A percentile compares a stretch with the other conserved stretches of the same genome.
Evolutionary conservation across 169 alveolate genomes (phyloP).

Genomic region (Plasmodium relictum): DNA sequence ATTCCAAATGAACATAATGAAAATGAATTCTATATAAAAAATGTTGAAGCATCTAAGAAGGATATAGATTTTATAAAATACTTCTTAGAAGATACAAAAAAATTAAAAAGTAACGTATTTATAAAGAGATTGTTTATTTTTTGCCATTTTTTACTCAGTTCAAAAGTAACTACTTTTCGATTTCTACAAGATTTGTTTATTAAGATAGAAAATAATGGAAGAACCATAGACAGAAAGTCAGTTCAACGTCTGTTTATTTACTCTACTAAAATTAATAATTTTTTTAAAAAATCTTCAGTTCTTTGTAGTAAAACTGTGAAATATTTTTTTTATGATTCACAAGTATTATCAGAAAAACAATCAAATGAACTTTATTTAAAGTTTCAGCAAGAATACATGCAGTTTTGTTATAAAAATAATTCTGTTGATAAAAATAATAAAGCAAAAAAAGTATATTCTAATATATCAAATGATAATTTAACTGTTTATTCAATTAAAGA

Average conservation of each 20-base stretch:
- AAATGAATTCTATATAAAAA: background rate
- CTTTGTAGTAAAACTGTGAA: conserved; percentile 41
- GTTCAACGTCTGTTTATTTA: conserved; percentile 62
- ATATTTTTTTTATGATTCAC: conserved; percentile 66
- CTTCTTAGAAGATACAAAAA: conserved; percentile 74
- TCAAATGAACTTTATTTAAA: conserved; percentile 52
- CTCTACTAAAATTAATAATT: conserved; percentile 53
- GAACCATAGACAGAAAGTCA: conserved; percentile 55
- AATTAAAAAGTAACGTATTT: conserved; percentile 71
- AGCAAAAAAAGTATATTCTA: conserved; percentile 31
- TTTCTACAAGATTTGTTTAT: conserved; percentile 62
- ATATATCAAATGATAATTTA: background rate
- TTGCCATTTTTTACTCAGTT: conserved; percentile 57
- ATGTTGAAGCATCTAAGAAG: conserved; percentile 22
- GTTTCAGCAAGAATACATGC: conserved; percentile 46
- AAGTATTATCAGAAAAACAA: conserved; percentile 45
- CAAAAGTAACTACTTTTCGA: conserved; percentile 69
- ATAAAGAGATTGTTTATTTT: conserved; percentile 65
- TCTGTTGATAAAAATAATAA: conserved; percentile 13
- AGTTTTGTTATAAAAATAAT: conserved; percentile 31
- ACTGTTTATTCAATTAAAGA: too few species aligned
- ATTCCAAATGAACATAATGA: background rate
- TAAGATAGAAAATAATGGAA: conserved; percentile 51
- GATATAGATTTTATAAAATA: conserved; percentile 52
- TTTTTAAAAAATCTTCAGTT: conserved; percentile 54